These are phyloP conservation scores for Flaveria sonorensis DNA, from an alignment of 129 eudicot species.

Conservation along the genomic window DNA sequence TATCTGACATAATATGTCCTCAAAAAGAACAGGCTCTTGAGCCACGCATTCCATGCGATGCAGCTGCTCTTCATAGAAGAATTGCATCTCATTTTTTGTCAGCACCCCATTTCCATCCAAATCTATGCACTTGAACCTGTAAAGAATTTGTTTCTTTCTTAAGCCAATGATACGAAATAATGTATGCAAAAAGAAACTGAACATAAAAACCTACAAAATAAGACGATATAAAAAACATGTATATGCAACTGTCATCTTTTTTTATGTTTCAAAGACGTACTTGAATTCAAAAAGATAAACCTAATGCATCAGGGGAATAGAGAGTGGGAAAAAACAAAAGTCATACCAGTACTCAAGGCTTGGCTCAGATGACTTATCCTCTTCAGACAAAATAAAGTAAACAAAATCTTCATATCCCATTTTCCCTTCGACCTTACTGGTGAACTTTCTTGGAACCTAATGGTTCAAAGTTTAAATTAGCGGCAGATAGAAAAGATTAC, in stretches of 20 bases:
- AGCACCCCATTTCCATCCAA: constrained; percentile 89
- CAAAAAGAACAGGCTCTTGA: constrained; percentile 94
- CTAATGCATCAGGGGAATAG: background rate
- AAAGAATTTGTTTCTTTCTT: constrained; percentile 16
- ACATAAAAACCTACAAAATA: background rate
- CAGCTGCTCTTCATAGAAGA: constrained; percentile 92
- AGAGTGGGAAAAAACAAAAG: background rate
- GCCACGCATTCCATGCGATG: constrained; percentile 99
- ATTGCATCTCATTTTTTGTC: constrained; percentile 88
- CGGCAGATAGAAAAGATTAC: background rate
- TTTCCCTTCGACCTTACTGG: constrained; percentile 75
- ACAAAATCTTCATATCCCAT: constrained; percentile 94
- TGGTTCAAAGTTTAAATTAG: constrained; percentile 14
- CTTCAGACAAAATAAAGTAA: constrained; percentile 77
- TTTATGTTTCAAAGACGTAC: background rate
- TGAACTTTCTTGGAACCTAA: constrained; percentile 82
- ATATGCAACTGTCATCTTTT: background rate
- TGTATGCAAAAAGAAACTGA: background rate
- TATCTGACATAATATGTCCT: constrained; percentile 88
- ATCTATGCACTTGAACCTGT: constrained; percentile 95
- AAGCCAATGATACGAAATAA: background rate
- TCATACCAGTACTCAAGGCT: constrained; percentile 80
- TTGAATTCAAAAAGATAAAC: background rate
- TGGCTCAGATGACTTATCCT: constrained; percentile 82
- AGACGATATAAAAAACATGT: background rate